These are phyloP conservation scores for Apiotrichum akiyoshidainum DNA, from an alignment of 1,284 basidiomycete species.

Conservation along the genomic window DNA sequence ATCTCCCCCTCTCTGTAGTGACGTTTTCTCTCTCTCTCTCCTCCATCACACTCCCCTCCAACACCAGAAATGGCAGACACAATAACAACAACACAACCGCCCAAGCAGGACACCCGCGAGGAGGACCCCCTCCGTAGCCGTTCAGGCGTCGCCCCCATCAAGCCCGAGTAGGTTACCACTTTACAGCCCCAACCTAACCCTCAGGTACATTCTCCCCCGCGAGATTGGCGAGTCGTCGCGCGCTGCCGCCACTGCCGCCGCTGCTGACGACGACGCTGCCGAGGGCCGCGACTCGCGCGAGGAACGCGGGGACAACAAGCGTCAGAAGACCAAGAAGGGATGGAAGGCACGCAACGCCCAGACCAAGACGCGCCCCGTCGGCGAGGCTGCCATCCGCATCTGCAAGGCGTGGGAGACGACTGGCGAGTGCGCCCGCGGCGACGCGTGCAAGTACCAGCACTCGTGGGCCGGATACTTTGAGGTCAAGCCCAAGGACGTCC, in stretches of 20 bases:
- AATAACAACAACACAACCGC: background rate
- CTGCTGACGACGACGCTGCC: slow-evolving; percentile 63
- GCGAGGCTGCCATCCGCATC: slow-evolving; percentile 37
- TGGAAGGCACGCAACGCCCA: slow-evolving; percentile 69
- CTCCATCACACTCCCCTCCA: too few species aligned
- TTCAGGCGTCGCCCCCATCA: slow-evolving; percentile 67
- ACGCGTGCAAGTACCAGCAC: slow-evolving; percentile 71
- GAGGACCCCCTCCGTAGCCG: slow-evolving; percentile 13
- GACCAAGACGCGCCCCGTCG: slow-evolving; percentile 53
- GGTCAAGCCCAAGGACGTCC: slow-evolving; percentile 71
- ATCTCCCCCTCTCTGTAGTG: too few species aligned
- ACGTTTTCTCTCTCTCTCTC: too few species aligned
- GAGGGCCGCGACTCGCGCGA: slow-evolving; percentile 51
- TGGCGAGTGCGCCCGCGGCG: slow-evolving; percentile 25
- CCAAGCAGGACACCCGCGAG: background rate
- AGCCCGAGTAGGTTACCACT: slow-evolving; percentile 62
- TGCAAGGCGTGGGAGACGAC: slow-evolving; percentile 43
- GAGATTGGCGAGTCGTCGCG: slow-evolving; percentile 54
- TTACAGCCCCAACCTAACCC: background rate
- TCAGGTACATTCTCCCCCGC: slow-evolving; percentile 58
- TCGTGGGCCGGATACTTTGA: slow-evolving; percentile 72
- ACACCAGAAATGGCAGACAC: background rate
- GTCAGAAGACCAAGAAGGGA: slow-evolving; percentile 53
- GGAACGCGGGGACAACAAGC: slow-evolving; percentile 31
- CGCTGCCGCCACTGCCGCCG: background rate